Conservation (phyloP, 2,329 filamentous ascomycete genomes). For the Aspergillus awamori region DNA sequence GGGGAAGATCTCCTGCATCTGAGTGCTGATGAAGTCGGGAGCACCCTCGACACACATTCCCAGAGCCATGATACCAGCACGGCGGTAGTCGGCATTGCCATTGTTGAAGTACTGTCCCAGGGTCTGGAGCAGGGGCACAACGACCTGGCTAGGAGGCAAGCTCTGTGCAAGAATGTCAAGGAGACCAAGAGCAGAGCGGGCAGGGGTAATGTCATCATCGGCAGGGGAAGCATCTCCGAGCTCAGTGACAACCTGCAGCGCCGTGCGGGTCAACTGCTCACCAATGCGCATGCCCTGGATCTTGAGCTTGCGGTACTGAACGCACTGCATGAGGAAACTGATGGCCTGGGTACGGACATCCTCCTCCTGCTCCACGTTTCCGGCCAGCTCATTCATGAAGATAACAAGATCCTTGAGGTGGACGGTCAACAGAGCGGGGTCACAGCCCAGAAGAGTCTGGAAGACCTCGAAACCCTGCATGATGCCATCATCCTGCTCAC, state of each 20-base stretch:
- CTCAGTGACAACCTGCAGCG: constrained; percentile 87
- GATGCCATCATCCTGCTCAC: constrained; percentile 80
- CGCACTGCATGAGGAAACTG: constrained; percentile 89
- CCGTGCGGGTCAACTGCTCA: constrained; percentile 82
- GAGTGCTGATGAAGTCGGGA: constrained; percentile 94
- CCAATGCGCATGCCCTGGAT: constrained; percentile 88
- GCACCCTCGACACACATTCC: constrained; percentile 96
- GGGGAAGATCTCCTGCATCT: constrained; percentile 83
- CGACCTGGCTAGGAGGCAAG: constrained; percentile 88
- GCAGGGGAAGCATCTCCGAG: constrained; percentile 69
- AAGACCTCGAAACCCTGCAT: constrained; percentile 95
- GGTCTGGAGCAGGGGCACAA: constrained; percentile 86
- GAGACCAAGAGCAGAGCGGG: constrained; percentile 79
- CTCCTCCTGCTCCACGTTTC: constrained; percentile 75
- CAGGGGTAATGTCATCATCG: constrained; percentile 83
- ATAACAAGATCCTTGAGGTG: constrained; percentile 89
- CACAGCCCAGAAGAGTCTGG: constrained; percentile 90
- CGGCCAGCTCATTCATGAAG: constrained; percentile 89
- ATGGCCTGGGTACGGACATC: constrained; percentile 88
- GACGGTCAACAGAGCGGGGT: constrained; percentile 76
- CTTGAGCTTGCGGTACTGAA: constrained; percentile 92
- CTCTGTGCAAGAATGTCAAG: constrained; percentile 87
- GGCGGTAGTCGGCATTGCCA: constrained; percentile 74
- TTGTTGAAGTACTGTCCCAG: constrained; percentile 80
- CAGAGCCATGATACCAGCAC: constrained; percentile 87